Evolutionary conservation across 352 stramenopile genomes (phyloP), one percentile per base, ranked within the genome.

Genomic region (Phytophthora ohioensis): DNA sequence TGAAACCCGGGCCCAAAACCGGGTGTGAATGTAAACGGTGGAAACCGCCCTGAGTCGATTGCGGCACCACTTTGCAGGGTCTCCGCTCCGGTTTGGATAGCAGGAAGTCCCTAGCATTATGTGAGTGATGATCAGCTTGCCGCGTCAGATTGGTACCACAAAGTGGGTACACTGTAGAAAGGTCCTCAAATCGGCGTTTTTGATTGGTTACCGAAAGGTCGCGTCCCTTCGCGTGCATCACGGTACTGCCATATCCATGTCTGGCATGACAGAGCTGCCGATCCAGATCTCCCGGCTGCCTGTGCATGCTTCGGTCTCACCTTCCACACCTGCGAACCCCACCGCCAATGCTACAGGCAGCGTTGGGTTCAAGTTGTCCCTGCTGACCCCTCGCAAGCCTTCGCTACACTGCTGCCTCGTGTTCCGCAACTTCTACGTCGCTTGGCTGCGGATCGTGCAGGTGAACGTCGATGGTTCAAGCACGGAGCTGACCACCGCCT

Each of bases 361-460:
- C 38, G 48, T 59, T 35, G 74, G 71, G 41, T 84, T 90, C 70
- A 75, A 76, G 27, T 58, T 91, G 61, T 64, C 78, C 2, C 69
- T 91, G 41, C 35, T 65, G n/a, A 64, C 71, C 11, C 61, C 53
- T 4, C 41, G 62, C 36, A 56, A 59, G 36, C 61, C 21, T 32
- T 41, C 42, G n/a, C 15, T 63, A 8, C 52, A 78, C 15, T 78
- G 64, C 59, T 67, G 67, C 38, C 60, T 91, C 34, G 74, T 82
- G 34, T 92, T 92, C 47, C 82, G 82, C 64, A 93, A 93, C 68
- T 92, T 82, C 57, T 93, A 93, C 72, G 65, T 81, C 1, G 79
- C 81, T 7, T 77, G 72, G 5, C 60, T 92, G 27, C 80, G 81
- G 0, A 75, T 93, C 35, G 84, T 85, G 46, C 80, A 87, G 55